Evolutionary conservation across 768 basidiomycete genomes (phyloP).

Genomic region (Pulveroboletus frians): DNA sequence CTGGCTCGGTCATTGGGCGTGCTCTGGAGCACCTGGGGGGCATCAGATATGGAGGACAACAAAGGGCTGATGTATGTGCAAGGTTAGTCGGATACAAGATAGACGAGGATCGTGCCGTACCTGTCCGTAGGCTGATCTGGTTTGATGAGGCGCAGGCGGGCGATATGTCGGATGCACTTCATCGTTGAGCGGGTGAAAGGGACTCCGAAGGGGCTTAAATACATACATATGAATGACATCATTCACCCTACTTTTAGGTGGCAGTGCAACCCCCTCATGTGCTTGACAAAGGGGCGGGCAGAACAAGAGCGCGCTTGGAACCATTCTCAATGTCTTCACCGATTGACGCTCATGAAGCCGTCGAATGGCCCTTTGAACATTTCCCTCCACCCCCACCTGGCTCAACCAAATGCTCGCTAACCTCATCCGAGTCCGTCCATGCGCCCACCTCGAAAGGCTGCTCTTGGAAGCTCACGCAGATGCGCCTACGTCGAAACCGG

Average conservation of each 20-base stretch:
- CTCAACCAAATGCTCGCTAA: constrained; percentile 27
- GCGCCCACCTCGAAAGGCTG: constrained; percentile 14
- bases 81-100: constrained; percentile 33
- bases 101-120: constrained; percentile 28
- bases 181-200: too few relatives aligned
- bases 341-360: neutral
- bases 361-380: constrained; percentile 25
- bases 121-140: constrained; percentile 16
- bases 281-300: too few relatives aligned
- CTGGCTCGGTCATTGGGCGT: neutral
- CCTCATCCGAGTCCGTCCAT: constrained; percentile 25
- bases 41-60: neutral
- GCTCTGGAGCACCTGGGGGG: neutral
- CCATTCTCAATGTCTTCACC: constrained; percentile 4
- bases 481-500: constrained; percentile 25
- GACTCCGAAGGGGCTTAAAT: too few relatives aligned
- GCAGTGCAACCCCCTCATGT: too few relatives aligned
- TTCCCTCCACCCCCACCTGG: constrained; percentile 30
- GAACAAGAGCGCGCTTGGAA: too few relatives aligned
- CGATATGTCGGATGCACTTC: too few relatives aligned
- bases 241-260: constrained; percentile 8
- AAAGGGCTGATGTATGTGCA: constrained; percentile 20
- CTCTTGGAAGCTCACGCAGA: too few relatives aligned
- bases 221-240: too few relatives aligned
- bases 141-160: too few relatives aligned